Evolutionary conservation across 305 asterid species (phyloP), one percentile per base, ranked within the genome.

Genomic region (Rubia peregrina): DNA sequence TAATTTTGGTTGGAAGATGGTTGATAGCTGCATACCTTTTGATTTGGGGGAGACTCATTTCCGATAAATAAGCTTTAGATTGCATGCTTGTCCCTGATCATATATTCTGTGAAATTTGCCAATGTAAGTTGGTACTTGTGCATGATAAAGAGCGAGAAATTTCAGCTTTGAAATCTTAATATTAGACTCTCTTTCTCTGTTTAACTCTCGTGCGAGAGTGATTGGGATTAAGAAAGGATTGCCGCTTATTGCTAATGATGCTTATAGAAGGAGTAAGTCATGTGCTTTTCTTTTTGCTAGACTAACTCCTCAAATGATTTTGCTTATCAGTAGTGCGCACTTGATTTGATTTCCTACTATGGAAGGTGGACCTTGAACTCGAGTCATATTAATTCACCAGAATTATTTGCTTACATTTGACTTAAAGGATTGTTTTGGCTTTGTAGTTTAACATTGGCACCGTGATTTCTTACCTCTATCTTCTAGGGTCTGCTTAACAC

Each of bases 321-420:
- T 38, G 42, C 41, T 62, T 14, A 61, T 61, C 66, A 61, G 43
- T 13, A 61, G 65, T 3, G 5, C 13, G 22, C 66, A 33, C 9
- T 24, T 60, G 40, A 60, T 26, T 16, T 53, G 59, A 21, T 60
- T 60, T 61, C n/a, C 12, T 61, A 30, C 43, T 26, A 7, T 30
- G 21, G 43, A 61, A 61, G 66, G 30, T 16, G 0, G 65, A 61
- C 10, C 65, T 22, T 61, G 38, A 61, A 3, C 26, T 12, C 19
- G 38, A 10, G 16, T 61, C 22, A 61, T 30, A 7, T 61, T 24
- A 12, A 7, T 30, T 17, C 41, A 16, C 48, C 24, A 61, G 22
- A 36, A 38, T 16, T 17, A 62, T 62, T 62, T 62, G 67, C 41
- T 62, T 33, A 30, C 41, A 26, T 60, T 60, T 60, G 66, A n/a